These are phyloP conservation scores for Cladophialophora immunda DNA, from an alignment of 2,329 filamentous ascomycete genomes.

Conservation along the genomic window DNA sequence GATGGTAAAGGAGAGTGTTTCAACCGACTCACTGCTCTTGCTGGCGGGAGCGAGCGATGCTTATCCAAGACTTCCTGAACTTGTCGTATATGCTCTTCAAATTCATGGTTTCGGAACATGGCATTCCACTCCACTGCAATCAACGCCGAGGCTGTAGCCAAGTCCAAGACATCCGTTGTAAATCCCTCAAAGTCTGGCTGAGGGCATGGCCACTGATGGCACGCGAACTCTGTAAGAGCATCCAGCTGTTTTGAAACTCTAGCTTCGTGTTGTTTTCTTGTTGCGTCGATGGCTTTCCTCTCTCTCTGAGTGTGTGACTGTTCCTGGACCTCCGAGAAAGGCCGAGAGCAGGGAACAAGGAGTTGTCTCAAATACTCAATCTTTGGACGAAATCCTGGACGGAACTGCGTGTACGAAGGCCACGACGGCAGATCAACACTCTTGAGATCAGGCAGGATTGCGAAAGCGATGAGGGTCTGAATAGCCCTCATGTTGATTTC, in stretches of 20 bases:
- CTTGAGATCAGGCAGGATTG: slow-evolving; percentile 18
- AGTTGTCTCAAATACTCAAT: slow-evolving; percentile 8
- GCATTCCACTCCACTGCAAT: slow-evolving; percentile 20
- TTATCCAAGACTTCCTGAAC: slow-evolving; percentile 31
- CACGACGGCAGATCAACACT: slow-evolving; percentile 27
- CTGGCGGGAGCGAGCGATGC: background rate
- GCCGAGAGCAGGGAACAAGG: background rate
- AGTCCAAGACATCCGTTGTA: slow-evolving; percentile 1
- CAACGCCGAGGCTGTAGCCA: background rate
- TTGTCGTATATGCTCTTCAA: slow-evolving; percentile 31
- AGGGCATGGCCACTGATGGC: slow-evolving; percentile 26
- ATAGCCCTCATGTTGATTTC: slow-evolving; percentile 16
- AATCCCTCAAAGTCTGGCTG: slow-evolving; percentile 13
- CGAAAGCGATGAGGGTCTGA: slow-evolving; percentile 23
- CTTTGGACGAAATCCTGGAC: slow-evolving; percentile 17
- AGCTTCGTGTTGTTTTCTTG: slow-evolving; percentile 1
- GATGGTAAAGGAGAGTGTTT: background rate
- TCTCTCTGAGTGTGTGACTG: slow-evolving; percentile 9
- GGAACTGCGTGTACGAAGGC: slow-evolving; percentile 26
- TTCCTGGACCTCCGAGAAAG: background rate
- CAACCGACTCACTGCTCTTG: background rate
- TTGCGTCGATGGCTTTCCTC: slow-evolving; percentile 8
- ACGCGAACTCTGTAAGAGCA: slow-evolving; percentile 13
- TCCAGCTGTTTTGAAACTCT: slow-evolving; percentile 3
- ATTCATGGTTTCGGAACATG: slow-evolving; percentile 35